Evolutionary conservation across 2,329 filamentous ascomycete genomes (phyloP).

Genomic region (Penicillium brasilianum): DNA sequence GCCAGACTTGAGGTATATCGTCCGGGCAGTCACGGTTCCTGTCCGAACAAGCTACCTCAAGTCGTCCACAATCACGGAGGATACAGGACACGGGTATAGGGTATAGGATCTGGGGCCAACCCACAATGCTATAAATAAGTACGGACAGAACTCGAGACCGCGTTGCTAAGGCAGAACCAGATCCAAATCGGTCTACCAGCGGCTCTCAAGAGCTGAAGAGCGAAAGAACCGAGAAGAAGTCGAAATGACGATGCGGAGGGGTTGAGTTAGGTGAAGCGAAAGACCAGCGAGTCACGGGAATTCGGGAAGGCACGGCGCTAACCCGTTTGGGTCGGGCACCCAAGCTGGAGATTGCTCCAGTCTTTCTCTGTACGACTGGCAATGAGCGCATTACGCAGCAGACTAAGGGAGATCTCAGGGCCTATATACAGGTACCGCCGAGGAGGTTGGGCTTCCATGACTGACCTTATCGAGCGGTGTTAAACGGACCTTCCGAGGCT

Average conservation of each 20-base stretch:
- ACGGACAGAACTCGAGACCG: constrained; percentile 6
- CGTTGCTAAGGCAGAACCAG: not conserved
- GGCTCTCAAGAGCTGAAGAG: constrained; percentile 15
- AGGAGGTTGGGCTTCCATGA: not conserved
- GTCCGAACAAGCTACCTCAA: constrained; percentile 19
- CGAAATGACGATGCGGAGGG: constrained; percentile 29
- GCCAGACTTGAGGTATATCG: not conserved
- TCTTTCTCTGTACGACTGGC: not conserved
- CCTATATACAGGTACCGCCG: not conserved
- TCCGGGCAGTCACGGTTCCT: not conserved
- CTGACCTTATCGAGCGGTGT: not conserved
- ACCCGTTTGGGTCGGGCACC: constrained; percentile 29
- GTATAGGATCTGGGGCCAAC: constrained; percentile 18
- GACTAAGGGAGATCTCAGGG: not conserved
- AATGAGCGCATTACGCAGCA: constrained; percentile 15
- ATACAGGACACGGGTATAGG: constrained; percentile 16
- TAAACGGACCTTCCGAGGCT: not conserved
- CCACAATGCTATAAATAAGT: constrained; percentile 30
- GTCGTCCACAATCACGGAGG: constrained; percentile 28
- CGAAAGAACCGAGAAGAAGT: constrained; percentile 11
- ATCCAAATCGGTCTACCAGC: not conserved
- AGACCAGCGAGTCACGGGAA: constrained; percentile 35
- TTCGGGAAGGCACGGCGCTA: constrained; percentile 29
- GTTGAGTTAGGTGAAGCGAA: constrained; percentile 33
- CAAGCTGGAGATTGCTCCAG: constrained; percentile 12